Conservation (phyloP, 2,329 filamentous ascomycete species). For the Paecilomyces variotii region DNA sequence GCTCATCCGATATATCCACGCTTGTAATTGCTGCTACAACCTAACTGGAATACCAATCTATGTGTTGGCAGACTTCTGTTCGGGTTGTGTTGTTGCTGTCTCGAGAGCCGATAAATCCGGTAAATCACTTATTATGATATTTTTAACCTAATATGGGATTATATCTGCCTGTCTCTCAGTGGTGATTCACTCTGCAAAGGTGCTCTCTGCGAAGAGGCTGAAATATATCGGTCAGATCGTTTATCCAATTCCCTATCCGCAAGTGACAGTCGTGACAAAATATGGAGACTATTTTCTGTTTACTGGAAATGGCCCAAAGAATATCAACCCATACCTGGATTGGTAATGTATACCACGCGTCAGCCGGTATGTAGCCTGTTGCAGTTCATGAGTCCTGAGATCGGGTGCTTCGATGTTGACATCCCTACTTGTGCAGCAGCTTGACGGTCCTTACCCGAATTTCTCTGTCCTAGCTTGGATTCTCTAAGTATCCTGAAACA, state of each 20-base stretch:
- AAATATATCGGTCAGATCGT: not conserved
- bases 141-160: not conserved
- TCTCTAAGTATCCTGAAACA: no score
- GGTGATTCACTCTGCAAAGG: not conserved
- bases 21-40: not conserved
- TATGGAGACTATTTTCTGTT: not conserved
- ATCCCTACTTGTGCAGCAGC: not conserved
- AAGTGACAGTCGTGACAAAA: not conserved
- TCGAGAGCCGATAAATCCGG: not conserved
- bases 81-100: not conserved
- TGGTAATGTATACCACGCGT: not conserved
- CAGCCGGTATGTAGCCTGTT: not conserved
- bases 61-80: not conserved
- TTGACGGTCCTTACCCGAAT: not conserved
- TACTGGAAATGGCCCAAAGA: not conserved
- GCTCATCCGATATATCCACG: not conserved
- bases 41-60: not conserved
- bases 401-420: not conserved
- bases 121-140: not conserved
- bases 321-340: constrained; percentile 1
- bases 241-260: not conserved
- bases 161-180: not conserved
- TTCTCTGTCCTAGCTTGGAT: no score
- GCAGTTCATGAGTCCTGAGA: not conserved
- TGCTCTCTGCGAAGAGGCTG: not conserved